These are phyloP conservation scores for Nyssa sinensis DNA, from an alignment of 148 eudicot species.

Conservation along the genomic window DNA sequence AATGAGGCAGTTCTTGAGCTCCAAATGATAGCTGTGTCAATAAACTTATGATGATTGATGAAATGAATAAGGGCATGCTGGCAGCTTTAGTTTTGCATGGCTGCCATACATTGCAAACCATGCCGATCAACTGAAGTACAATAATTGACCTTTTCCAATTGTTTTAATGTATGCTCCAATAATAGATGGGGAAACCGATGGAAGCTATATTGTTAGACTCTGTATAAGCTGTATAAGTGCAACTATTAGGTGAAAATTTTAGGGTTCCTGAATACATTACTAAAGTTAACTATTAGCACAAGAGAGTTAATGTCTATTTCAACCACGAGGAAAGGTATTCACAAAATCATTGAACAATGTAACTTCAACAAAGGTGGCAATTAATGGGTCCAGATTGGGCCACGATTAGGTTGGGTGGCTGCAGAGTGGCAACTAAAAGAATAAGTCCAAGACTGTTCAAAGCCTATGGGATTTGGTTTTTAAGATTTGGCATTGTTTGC, in stretches of 20 bases:
- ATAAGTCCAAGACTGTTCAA: not conserved
- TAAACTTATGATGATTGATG: not conserved
- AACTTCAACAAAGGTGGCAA: not conserved
- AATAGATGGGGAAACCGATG: not conserved
- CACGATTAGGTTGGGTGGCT: not conserved
- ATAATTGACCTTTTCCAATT: not conserved
- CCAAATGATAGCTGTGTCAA: not conserved
- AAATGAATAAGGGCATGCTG: not conserved
- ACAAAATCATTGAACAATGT: not conserved
- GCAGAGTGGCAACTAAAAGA: not conserved
- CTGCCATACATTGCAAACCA: not conserved
- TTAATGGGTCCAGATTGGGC: not conserved
- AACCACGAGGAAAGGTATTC: not conserved
- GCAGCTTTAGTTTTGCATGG: not conserved
- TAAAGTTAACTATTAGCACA: not conserved
- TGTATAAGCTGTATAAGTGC: not conserved
- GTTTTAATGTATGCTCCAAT: not conserved
- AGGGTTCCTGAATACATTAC: not conserved
- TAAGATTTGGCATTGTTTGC: not conserved
- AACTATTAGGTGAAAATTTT: not conserved
- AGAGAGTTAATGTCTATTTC: not conserved
- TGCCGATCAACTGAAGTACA: not conserved
- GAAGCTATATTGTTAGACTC: not conserved
- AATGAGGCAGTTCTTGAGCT: not conserved
- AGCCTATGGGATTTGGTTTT: not conserved